Evolutionary conservation across 345 rosid genomes (phyloP).

Genomic region (Citrus australasica): DNA sequence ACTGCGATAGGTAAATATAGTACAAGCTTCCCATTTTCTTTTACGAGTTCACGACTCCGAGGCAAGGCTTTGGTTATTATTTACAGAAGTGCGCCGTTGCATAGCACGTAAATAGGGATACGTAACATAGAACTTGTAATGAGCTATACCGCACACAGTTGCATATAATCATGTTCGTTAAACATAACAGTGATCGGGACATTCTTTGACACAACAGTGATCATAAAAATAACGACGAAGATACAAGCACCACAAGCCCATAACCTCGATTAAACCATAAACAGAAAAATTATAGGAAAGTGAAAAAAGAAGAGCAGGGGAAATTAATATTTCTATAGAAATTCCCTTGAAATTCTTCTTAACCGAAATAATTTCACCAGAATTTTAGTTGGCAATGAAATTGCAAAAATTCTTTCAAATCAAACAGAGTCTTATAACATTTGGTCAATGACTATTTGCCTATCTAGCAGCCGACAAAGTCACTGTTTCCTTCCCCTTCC

Average conservation of each 20-base stretch:
- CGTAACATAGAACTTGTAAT: too few species aligned
- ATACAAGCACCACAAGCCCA: neutral
- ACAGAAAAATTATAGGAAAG: neutral
- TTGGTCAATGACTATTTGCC: neutral
- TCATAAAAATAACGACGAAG: neutral
- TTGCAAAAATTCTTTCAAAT: constrained; percentile 7
- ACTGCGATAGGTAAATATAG: too few species aligned
- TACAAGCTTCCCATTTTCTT: too few species aligned
- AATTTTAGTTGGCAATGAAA: neutral
- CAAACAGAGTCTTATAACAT: neutral
- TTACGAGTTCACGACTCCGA: too few species aligned
- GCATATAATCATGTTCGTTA: too few species aligned
- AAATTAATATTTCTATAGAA: neutral
- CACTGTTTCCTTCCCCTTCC: constrained; percentile 95
- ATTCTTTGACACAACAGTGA: neutral
- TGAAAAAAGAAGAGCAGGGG: neutral
- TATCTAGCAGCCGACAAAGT: constrained; percentile 9
- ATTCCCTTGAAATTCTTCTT: neutral
- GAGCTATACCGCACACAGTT: too few species aligned
- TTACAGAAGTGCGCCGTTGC: too few species aligned
- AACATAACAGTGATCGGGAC: neutral
- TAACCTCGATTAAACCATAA: neutral
- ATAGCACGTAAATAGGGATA: too few species aligned
- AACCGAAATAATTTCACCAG: neutral
- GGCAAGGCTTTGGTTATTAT: too few species aligned